These are phyloP conservation scores for Ceratocystis ficicola DNA, from an alignment of 2,329 filamentous ascomycete species.

Conservation along the genomic window DNA sequence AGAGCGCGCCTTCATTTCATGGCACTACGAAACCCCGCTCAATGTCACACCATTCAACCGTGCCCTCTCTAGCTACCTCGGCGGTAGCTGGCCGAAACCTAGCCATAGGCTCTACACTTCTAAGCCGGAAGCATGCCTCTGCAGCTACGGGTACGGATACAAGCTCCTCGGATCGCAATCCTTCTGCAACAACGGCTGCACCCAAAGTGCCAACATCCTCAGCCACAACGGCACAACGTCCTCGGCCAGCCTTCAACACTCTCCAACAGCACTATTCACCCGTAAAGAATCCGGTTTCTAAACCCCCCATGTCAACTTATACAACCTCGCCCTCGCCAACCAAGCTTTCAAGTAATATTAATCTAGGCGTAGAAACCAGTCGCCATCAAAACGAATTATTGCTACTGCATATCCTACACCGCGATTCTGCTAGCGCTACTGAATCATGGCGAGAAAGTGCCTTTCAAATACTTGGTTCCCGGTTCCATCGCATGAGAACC, in stretches of 20 bases:
- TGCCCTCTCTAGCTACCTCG: not conserved
- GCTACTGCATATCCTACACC: slow-evolving; percentile 53
- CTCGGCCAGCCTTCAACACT: slow-evolving; percentile 47
- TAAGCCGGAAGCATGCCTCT: not conserved
- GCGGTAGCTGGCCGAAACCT: not conserved
- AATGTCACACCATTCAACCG: slow-evolving; percentile 21
- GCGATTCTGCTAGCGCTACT: slow-evolving; percentile 36
- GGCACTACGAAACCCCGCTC: slow-evolving; percentile 25
- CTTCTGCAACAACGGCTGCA: not conserved
- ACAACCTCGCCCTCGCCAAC: slow-evolving; percentile 50
- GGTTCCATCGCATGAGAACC: slow-evolving; percentile 34
- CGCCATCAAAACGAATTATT: slow-evolving; percentile 52
- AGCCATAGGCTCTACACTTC: not conserved
- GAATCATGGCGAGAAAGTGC: slow-evolving; percentile 47
- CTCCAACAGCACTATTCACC: slow-evolving; percentile 58
- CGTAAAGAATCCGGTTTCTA: slow-evolving; percentile 46
- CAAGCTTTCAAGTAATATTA: slow-evolving; percentile 49
- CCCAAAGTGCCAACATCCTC: slow-evolving; percentile 16
- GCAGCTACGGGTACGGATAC: not conserved
- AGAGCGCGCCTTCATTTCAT: not conserved
- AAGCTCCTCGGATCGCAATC: not conserved
- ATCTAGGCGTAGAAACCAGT: slow-evolving; percentile 45
- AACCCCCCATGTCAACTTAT: slow-evolving; percentile 46
- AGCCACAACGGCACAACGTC: slow-evolving; percentile 28
- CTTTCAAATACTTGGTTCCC: slow-evolving; percentile 34